phyloP scores from a whole-genome alignment of 352 stramenopile genomes.

The Phytophthora hibernalis region DNA sequence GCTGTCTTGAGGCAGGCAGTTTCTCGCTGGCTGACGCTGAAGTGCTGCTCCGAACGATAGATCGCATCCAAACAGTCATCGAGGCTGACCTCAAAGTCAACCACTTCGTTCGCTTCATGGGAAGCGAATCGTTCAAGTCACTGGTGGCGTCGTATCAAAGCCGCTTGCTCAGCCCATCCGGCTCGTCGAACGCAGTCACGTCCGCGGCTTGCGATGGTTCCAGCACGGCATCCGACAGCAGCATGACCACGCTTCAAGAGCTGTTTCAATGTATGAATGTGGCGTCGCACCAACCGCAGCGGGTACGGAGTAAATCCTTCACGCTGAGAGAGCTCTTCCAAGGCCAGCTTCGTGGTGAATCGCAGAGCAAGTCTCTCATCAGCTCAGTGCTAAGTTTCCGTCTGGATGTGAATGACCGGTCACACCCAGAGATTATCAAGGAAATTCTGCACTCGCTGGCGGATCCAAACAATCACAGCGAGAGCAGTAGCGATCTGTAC shows the following conservation, averaged over 20 bases:
- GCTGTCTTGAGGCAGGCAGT: conserved; percentile 65
- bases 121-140: conserved; percentile 80
- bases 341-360: conserved; percentile 62
- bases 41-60: conserved; percentile 58
- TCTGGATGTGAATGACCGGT: conserved; percentile 65
- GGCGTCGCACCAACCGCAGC: conserved; percentile 79
- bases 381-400: conserved; percentile 79
- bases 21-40: conserved; percentile 77
- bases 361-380: conserved; percentile 69
- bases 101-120: conserved; percentile 90
- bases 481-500: conserved; percentile 64
- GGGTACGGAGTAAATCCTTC: conserved; percentile 76
- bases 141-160: conserved; percentile 81
- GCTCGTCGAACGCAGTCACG: conserved; percentile 31
- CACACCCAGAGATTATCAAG: conserved; percentile 66
- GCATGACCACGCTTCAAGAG: conserved; percentile 86
- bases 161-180: conserved; percentile 72
- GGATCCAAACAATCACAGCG: conserved; percentile 40
- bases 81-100: conserved; percentile 86
- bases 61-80: conserved; percentile 64
- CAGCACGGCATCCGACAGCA: conserved; percentile 71
- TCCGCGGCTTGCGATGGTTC: conserved; percentile 37
- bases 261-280: conserved; percentile 92
- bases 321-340: conserved; percentile 72
- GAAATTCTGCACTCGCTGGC: conserved; percentile 78